phyloP scores from a whole-genome alignment of 2,329 filamentous ascomycete genomes.

The Monosporascus sp. region DNA sequence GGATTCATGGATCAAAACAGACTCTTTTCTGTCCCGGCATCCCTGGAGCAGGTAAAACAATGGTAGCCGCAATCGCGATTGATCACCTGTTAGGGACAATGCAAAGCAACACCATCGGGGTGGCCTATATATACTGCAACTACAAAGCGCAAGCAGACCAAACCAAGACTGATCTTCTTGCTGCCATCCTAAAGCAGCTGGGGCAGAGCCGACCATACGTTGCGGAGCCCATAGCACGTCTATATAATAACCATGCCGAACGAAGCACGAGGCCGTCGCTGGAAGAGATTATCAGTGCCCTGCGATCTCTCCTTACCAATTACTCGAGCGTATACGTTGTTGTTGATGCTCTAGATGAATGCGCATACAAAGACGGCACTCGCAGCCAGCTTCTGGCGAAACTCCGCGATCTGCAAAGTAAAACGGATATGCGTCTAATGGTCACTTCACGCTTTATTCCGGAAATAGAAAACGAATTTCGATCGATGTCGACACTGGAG shows the following conservation, averaged over 20 bases:
- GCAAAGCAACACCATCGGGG: slow-evolving; percentile 17
- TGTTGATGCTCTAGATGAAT: slow-evolving; percentile 16
- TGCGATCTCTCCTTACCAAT: slow-evolving; percentile 7
- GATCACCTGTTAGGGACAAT: slow-evolving; percentile 21
- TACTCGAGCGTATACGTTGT: slow-evolving; percentile 19
- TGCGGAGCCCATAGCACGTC: slow-evolving; percentile 16
- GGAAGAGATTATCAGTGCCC: slow-evolving; percentile 10
- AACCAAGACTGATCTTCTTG: slow-evolving; percentile 24
- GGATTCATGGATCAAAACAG: slow-evolving; percentile 10
- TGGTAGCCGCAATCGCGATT: slow-evolving; percentile 36
- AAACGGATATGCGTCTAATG: slow-evolving; percentile 6
- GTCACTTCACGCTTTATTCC: slow-evolving; percentile 12
- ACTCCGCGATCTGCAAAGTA: slow-evolving; percentile 6
- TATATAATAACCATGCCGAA: slow-evolving; percentile 19
- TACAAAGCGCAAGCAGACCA: slow-evolving; percentile 35
- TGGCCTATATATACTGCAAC: slow-evolving; percentile 44
- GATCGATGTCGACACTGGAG: slow-evolving; percentile 11
- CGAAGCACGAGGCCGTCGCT: slow-evolving; percentile 17
- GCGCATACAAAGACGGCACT: slow-evolving; percentile 1
- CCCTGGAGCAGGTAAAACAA: slow-evolving; percentile 45
- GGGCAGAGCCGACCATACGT: slow-evolving; percentile 12
- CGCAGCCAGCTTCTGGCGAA: slow-evolving; percentile 6
- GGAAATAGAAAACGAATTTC: slow-evolving; percentile 8
- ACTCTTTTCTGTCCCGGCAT: slow-evolving; percentile 43
- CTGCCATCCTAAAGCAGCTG: slow-evolving; percentile 34